phyloP scores from a whole-genome alignment of 2,329 filamentous ascomycete species.

The Aspergillus aculeatus region DNA sequence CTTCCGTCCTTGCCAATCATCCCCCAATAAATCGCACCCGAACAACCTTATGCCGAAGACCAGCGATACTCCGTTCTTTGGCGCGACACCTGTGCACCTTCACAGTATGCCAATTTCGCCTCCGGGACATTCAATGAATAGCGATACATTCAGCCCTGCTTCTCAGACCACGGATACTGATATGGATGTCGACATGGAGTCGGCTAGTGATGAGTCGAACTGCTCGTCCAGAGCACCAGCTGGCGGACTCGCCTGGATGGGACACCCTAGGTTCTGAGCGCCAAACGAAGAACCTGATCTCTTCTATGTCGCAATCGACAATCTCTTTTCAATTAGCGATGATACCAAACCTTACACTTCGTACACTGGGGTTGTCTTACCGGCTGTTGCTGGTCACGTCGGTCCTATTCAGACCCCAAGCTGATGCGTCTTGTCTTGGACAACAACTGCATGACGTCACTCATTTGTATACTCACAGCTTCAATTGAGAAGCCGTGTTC shows the following conservation, averaged over 20 bases:
- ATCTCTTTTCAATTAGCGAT: neutral
- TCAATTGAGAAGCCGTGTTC: neutral
- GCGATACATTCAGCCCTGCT: constrained; percentile 25
- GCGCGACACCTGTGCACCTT: constrained; percentile 20
- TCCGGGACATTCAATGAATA: constrained; percentile 17
- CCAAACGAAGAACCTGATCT: neutral
- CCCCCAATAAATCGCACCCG: constrained; percentile 18
- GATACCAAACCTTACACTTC: neutral
- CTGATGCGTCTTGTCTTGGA: neutral
- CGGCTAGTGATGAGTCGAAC: constrained; percentile 22
- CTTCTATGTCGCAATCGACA: neutral
- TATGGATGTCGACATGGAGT: constrained; percentile 35
- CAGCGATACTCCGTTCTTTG: constrained; percentile 18
- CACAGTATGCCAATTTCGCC: constrained; percentile 19
- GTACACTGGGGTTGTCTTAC: neutral
- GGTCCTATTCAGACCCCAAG: neutral
- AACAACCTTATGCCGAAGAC: constrained; percentile 17
- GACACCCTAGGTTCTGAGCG: constrained; percentile 10
- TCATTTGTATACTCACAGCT: neutral
- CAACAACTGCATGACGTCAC: neutral
- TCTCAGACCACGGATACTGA: constrained; percentile 24
- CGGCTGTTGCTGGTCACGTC: constrained; percentile 7
- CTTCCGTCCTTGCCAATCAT: constrained; percentile 33
- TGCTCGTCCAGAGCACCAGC: constrained; percentile 25
- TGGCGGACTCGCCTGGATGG: constrained; percentile 35